Percentiles rank a stretch among this genome's conserved stretches.
Conservation (phyloP, 306 rosid genomes). For the Acacia acuminata region DNA sequence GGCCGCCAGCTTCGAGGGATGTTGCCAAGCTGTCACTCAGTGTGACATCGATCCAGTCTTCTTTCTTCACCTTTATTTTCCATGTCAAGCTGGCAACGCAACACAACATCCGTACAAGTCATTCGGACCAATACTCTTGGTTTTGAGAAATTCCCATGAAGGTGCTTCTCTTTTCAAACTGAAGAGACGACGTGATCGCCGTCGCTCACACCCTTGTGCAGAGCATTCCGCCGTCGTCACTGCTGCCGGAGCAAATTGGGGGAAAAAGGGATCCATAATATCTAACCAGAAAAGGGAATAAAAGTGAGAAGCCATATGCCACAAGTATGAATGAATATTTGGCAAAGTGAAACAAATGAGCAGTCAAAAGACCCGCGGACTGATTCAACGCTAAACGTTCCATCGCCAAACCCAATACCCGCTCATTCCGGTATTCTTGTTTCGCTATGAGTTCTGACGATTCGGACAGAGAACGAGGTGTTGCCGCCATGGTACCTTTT, state of each 20-base stretch:
- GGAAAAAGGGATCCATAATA: neutral
- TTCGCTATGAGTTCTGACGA: constrained; percentile 48
- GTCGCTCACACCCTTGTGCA: neutral
- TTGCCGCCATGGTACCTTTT: constrained; percentile 41
- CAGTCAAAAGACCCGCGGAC: constrained; percentile 26
- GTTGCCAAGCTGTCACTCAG: constrained; percentile 15
- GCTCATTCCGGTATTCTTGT: constrained; percentile 4
- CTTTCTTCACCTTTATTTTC: neutral
- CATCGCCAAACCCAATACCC: neutral
- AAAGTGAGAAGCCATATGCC: neutral
- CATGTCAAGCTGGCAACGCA: neutral
- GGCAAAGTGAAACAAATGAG: neutral
- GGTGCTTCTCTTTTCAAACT: neutral
- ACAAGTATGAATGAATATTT: neutral
- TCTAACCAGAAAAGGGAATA: neutral
- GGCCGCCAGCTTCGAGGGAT: neutral
- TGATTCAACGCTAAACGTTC: constrained; percentile 36
- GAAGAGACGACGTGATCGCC: neutral
- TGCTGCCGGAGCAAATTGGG: neutral
- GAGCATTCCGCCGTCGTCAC: neutral
- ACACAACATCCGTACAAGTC: neutral
- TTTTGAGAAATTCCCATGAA: neutral
- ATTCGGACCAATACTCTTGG: too few species aligned
- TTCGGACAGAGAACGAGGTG: constrained; percentile 31
- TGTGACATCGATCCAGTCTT: neutral